These are phyloP conservation scores for Entomortierella lignicola DNA, from an alignment of 192 early-diverging fungal genomes.

Conservation along the genomic window DNA sequence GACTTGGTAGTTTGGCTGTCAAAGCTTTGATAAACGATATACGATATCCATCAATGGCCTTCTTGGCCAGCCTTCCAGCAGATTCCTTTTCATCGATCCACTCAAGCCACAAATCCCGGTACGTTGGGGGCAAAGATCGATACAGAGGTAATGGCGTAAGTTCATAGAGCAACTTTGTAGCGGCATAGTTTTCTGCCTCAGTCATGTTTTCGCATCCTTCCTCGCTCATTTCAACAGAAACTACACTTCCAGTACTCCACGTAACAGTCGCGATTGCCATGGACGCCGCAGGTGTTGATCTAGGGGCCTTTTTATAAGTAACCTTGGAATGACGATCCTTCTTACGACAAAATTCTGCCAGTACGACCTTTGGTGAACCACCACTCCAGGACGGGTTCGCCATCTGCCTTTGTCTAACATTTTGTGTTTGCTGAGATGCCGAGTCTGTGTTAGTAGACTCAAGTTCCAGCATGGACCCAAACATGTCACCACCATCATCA, in stretches of 20 bases:
- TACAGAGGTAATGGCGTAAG: slow-evolving; percentile 64
- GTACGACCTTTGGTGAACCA: slow-evolving; percentile 43
- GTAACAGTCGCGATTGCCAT: slow-evolving; percentile 30
- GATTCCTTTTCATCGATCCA: slow-evolving; percentile 56
- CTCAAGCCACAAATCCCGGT: slow-evolving; percentile 69
- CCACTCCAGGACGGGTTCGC: slow-evolving; percentile 53
- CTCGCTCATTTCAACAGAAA: slow-evolving; percentile 31
- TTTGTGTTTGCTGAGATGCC: background rate
- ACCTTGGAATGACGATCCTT: slow-evolving; percentile 48
- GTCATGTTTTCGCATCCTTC: slow-evolving; percentile 55
- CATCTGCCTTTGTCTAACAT: slow-evolving; percentile 20
- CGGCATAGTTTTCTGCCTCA: slow-evolving; percentile 63
- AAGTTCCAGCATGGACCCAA: slow-evolving; percentile 52
- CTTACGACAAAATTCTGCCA: slow-evolving; percentile 51
- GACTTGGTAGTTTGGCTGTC: slow-evolving; percentile 24
- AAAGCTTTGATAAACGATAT: slow-evolving; percentile 44
- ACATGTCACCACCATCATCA: slow-evolving; percentile 37
- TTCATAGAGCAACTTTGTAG: slow-evolving; percentile 62
- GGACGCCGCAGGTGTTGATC: background rate
- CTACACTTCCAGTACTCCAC: slow-evolving; percentile 37
- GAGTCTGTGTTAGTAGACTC: background rate
- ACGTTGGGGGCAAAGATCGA: slow-evolving; percentile 65
- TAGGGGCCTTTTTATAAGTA: slow-evolving; percentile 21
- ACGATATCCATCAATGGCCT: slow-evolving; percentile 32
- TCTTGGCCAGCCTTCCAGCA: slow-evolving; percentile 38